Percentiles rank a stretch among this genome's conserved stretches.
These are phyloP conservation scores for Plasmodium yoelii DNA, from an alignment of 169 alveolate species.

Conservation along the genomic window DNA sequence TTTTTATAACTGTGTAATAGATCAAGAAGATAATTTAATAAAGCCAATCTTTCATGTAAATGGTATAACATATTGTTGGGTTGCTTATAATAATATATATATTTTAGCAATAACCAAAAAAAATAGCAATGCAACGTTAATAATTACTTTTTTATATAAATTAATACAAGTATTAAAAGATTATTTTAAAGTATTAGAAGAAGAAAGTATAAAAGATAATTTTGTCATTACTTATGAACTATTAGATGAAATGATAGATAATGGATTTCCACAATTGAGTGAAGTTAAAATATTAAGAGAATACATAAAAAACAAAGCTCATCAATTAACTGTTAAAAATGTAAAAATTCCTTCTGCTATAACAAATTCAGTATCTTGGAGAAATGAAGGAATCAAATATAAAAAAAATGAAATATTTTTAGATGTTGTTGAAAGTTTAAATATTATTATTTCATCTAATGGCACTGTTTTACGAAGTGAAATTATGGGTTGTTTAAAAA, in stretches of 20 bases:
- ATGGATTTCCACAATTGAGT: conserved; percentile 99
- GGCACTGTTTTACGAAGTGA: conserved; percentile 97
- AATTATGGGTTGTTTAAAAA: conserved; percentile 96
- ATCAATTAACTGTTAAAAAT: conserved; percentile 84
- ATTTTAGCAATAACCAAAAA: conserved; percentile 88
- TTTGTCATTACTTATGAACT: conserved; percentile 98
- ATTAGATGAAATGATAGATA: conserved; percentile 99
- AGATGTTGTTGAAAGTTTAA: conserved; percentile 98
- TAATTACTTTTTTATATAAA: conserved; percentile 82
- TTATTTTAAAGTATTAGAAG: conserved; percentile 97
- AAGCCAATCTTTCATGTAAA: conserved; percentile 96
- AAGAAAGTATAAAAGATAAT: conserved; percentile 98
- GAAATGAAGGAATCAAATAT: conserved; percentile 98
- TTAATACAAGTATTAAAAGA: conserved; percentile 91
- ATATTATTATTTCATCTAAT: conserved; percentile 88
- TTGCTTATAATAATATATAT: conserved; percentile 95
- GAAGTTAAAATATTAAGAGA: conserved; percentile 86
- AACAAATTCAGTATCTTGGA: conserved; percentile 95
- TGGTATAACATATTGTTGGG: conserved; percentile 97
- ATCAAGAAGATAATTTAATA: conserved; percentile 94
- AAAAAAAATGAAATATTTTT: conserved; percentile 98
- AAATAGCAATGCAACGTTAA: conserved; percentile 83
- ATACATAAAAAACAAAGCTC: conserved; percentile 91
- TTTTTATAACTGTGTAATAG: conserved; percentile 93
- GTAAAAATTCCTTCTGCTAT: conserved; percentile 94